Base-by-base conservation (phyloP, 305 asterid genomes). In the Stenogyne calaminthoides region DNA sequence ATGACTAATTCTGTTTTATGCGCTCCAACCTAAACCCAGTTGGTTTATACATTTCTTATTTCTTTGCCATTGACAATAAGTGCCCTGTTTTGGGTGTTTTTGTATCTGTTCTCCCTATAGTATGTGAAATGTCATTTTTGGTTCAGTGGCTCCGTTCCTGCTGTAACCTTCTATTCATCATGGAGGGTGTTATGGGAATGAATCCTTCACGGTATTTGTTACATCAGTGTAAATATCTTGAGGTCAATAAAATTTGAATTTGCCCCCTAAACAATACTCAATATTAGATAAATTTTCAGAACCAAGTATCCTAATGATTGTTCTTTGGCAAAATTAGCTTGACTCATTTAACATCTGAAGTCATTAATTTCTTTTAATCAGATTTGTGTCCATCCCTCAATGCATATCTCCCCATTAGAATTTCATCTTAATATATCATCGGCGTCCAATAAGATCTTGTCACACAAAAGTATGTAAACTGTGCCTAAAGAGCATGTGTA, bases 351-450 rank as follows among this genome's bases (percentile, higher is more conserved):
- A 16, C 47, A 34, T 61, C 54, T 39, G 57, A 73, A 55, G 27
- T 34, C 9, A 16, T 4, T 61, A 29, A 61, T 42, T 51, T 32
- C 12, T 49, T n/a, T 64, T 16, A 32, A 20, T 57, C 16, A 56
- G 20, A 54, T 29, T 27, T 6, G 20, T n/a, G 11, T 27, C 22
- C 60, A 16, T 67, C 34, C 37, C 54, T 52, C 40, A 40, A 25
- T 44, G 49, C 71, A 61, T 20, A 62, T 18, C 55, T 59, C 54
- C 55, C 20, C 37, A 7, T 72, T 55, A 77, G 39, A 46, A 36
- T 67, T 72, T 60, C 9, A 42, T 59, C 68, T 58, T 9, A 37
- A 22, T 36, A 25, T 65, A 42, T 65, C 66, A 16, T 20, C 20
- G 1, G 18, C 9, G 7, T 52, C 58, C 61, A 37, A 29, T 59